Evolutionary conservation across 1,284 basidiomycete genomes (phyloP), one percentile per base, ranked within the genome.

Genomic region (Fistulinella cinereoalba): DNA sequence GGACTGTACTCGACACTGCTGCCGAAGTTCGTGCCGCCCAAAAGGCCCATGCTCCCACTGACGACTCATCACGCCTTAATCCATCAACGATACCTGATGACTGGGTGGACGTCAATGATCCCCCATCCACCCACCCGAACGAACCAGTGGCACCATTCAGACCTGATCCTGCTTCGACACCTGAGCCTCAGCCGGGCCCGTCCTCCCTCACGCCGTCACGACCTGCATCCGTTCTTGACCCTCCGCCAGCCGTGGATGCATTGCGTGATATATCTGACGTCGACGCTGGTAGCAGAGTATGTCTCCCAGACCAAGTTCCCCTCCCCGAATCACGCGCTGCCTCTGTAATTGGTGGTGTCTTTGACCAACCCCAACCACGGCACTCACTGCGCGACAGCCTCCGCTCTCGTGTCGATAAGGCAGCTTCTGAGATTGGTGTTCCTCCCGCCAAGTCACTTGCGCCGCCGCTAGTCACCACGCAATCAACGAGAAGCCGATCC

Each of bases 241-340:
- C 46, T 33, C 49, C 51, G 5, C 54, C 53, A 0, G 21, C 27
- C 6, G 32, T 60, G 0, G 44, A 49, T 9, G 13, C 41, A 19
- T 49, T 51, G 8, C 46, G 46, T 10, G 37, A 53, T 21, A 54
- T 64, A 10, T 47, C 51, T 18, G 54, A 64, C 19, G 29, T 49
- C 5, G 53, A 53, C 36, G 28, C 24, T 27, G 41, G 11, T 24
- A 36, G 34, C n/a, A 46, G 23, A 33, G 11, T 53, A 27, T 52
- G 18, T 21, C 43, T 11, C 2, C 56, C 62, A 29, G 55, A 53
- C 3, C 47, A 50, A 37, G 44, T 68, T 2, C 53, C 62, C 16
- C 59, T 68, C 15, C 64, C 62, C 18, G 42, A 52, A 32, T 65
- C 64, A n/a, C 64, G 62, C 3, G 60, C 64, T 1, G 58, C 52